Evolutionary conservation across 2,329 filamentous ascomycete genomes (phyloP), one percentile per base, ranked within the genome.

Genomic region (Drechslerella dactyloides): DNA sequence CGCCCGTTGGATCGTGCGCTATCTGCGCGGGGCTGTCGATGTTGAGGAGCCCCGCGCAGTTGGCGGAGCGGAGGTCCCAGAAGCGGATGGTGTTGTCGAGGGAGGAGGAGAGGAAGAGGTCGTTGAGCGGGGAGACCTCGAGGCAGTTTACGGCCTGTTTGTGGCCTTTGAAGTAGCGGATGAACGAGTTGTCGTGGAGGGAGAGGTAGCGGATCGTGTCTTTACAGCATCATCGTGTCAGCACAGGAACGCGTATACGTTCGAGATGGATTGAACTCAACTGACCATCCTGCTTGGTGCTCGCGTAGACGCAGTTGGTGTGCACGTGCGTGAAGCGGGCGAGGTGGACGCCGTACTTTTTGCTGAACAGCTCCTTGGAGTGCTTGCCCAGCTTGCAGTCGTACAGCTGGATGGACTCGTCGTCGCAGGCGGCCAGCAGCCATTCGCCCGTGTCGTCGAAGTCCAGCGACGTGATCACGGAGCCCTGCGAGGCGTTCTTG

Each of bases 401-500:
- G 82, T 96, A 99, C 33, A 99, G 88, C 78, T 97, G 93, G 74
- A 99, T 90, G 2, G 91, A 96, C 79, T 97, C 93, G 80, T 99
- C 94, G 81, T 91, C 92, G 75, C 93, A 90, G 4, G 92, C 91
- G 0, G 93, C 90, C 80, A 99, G 91, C 69, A 96, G 85, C 55
- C 93, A 90, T 80, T 97, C 92, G 79, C 94, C 94, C 48, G 90
- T 89, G 81, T 97, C 93, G 80, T 97, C 93, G 79, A 96, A 99
- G 82, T 99, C 93, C 76, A 99, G 86, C 1, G 93, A 97, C 7
- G 94, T 89, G 69, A 97, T 87, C 74, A 87, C 75, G 15, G 75
- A 65, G 40, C 72, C 73, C 37, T 74, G 75, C 11, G 73, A 76
- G 15, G 75, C 75, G 63, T 77, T 78, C 68, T 75, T 52, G 74